Base-by-base conservation (phyloP, 192 early-diverging fungal genomes). In the Diversispora epigaea region DNA sequence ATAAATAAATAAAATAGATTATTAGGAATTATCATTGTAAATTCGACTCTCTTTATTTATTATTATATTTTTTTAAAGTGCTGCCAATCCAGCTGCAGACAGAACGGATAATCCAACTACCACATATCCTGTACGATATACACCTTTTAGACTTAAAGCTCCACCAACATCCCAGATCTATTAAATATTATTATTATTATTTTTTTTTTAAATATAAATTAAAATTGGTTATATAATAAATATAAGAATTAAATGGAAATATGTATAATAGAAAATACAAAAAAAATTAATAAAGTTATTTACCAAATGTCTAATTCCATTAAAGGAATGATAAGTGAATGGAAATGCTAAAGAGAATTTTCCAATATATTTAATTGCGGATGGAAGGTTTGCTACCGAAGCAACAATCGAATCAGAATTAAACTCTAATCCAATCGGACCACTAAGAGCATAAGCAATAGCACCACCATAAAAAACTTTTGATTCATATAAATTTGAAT, bases 221-320 rank as follows among this genome's bases (percentile, higher is more conserved):
- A 32, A 32, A 32, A 32, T 32, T 32, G 2, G 25, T 32, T 32
- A 32, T 32, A 32, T 32, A 32, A 32, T 32, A 32, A 2, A 2
- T 32, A 32, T 32, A 2, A 32, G 2, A 32, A 32, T 0, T 32
- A 2, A 32, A 2, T 0, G 47, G 47, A 11, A 64, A 41, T 3
- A 22, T 54, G 19, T 3, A 5, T 11, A 50, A 68, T 52, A 40
- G 25, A 32, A 4, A 44, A 19, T 22, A 19, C 47, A 57, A 11
- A 60, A 19, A 56, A 63, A 9, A 50, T 49, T 49, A 49, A 11
- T 49, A n/a, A n/a, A n/a, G n/a, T 49, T 2, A 49, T 14, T 49
- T 83, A 91, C 84, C 91, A 96, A 87, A 84, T 98, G 96, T 73
- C 96, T 87, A 62, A 95, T 68, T 58, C 94, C 94, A 83, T 92